Evolutionary conservation across 495 filamentous ascomycete species (phyloP), one percentile per base, ranked within the genome.

Genomic region (Daldinia concentrica): DNA sequence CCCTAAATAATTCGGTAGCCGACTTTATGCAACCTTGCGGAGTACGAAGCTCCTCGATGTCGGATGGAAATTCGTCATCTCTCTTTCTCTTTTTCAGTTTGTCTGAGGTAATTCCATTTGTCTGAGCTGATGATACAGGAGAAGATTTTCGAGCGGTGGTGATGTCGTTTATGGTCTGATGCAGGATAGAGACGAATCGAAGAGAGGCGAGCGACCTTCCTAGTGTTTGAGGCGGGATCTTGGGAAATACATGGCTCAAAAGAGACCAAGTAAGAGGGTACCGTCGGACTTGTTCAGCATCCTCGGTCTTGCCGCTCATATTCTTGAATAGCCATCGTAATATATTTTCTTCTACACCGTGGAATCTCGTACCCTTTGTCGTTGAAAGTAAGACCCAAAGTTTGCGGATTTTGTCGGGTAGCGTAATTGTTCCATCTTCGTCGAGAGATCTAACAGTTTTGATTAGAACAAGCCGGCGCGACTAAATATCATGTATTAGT

Each of bases 261-360:
- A 84, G 77, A 0, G 76, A 73, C 83, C 83, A 86, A 41, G 80
- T 76, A 1, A 78, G 68, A 17, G 82, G 78, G 64, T 79, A 84
- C 34, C 83, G 78, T 64, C 83, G 82, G 2, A 84, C 51, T 36
- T 78, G 78, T 63, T 85, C 83, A 65, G 82, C 79, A 58, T 72
- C 77, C 9, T 78, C 67, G 34, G 75, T 77, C 39, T 72, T 64
- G 24, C 81, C 80, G 34, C 77, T 79, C 82, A 84, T 85, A 51
- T 81, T 77, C 66, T 86, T 84, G 26, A 85, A 79, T 29, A 86
- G 77, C 80, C 80, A 83, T 75, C 83, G 80, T 64, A 84, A 54
- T 69, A 83, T 78, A 67, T 78, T 84, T 58, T 83, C 81, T 72
- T 86, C 81, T 36, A 81, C 81, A 7, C 79, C 81, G 58, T 84